Percentiles rank a stretch among this genome's conserved stretches.
These are phyloP conservation scores for Blastobotrys chiropterorum DNA, from an alignment of 805 yeast species.

Conservation along the genomic window DNA sequence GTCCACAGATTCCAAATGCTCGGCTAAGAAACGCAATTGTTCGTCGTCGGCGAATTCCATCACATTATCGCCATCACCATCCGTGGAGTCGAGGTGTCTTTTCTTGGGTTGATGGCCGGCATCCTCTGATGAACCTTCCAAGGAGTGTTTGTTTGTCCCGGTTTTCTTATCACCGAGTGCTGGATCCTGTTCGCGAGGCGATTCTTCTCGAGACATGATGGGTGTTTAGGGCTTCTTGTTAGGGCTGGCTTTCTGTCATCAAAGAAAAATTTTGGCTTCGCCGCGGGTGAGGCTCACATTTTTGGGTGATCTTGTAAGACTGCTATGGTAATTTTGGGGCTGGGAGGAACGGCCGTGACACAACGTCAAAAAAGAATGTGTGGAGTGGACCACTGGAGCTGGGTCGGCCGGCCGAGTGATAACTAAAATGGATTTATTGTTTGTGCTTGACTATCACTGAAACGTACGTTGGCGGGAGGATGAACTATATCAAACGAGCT, in stretches of 20 bases:
- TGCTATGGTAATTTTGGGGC: background rate
- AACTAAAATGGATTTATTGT: no score
- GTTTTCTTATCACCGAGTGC: background rate
- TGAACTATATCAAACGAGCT: slow-evolving; percentile 81
- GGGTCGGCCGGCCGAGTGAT: no score
- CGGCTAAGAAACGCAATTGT: slow-evolving; percentile 25
- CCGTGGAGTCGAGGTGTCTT: background rate
- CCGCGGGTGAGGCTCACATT: no score
- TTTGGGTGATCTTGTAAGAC: background rate
- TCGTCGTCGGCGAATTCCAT: slow-evolving; percentile 20
- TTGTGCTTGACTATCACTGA: no score
- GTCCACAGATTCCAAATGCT: slow-evolving; percentile 20
- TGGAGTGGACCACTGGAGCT: no score
- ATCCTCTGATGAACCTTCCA: background rate
- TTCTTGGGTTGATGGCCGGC: background rate
- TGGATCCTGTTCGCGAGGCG: background rate
- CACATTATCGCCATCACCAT: slow-evolving; percentile 1
- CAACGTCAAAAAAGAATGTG: no score
- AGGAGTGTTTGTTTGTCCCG: background rate
- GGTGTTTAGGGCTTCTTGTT: background rate
- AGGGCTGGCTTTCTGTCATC: background rate
- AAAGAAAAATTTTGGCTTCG: no score
- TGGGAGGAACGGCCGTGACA: background rate
- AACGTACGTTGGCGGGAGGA: no score
- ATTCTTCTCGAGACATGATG: background rate